phyloP scores from a whole-genome alignment of 129 eudicot species.

The Cynara cardunculus region DNA sequence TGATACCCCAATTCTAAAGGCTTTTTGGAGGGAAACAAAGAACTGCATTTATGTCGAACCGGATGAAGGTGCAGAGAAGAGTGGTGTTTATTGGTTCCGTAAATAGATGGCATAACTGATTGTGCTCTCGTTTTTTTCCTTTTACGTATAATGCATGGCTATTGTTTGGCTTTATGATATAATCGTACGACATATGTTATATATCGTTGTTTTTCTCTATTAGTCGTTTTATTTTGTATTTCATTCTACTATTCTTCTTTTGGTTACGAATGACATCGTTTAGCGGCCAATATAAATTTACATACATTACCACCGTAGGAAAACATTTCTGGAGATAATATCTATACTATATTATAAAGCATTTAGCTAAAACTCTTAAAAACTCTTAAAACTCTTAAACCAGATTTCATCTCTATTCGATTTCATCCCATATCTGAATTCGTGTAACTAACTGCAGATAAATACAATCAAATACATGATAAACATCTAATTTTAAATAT shows the following conservation, averaged over 20 bases:
- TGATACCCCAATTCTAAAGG: conserved; percentile 23
- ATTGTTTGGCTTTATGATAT: not conserved
- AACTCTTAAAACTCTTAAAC: too few relatives aligned
- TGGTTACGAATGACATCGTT: not conserved
- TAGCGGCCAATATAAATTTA: not conserved
- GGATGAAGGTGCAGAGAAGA: conserved; percentile 24
- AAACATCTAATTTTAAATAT: too few relatives aligned
- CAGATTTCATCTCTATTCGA: too few relatives aligned
- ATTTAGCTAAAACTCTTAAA: too few relatives aligned
- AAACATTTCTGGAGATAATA: not conserved
- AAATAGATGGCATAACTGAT: conserved; percentile 4
- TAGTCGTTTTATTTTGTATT: not conserved
- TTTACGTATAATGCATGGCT: not conserved
- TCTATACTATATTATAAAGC: too few relatives aligned
- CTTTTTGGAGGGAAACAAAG: conserved; percentile 28
- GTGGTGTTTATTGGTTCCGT: conserved; percentile 37
- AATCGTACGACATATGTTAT: not conserved
- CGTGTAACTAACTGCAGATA: too few relatives aligned
- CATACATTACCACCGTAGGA: not conserved
- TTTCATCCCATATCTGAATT: too few relatives aligned
- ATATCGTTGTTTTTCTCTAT: not conserved
- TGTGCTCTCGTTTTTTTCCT: not conserved
- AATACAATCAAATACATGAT: too few relatives aligned
- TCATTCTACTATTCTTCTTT: not conserved
- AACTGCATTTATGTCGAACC: conserved; percentile 28